phyloP scores from a whole-genome alignment of 371 early-diverging fungal genomes.

The Syncephalastrum sp. region DNA sequence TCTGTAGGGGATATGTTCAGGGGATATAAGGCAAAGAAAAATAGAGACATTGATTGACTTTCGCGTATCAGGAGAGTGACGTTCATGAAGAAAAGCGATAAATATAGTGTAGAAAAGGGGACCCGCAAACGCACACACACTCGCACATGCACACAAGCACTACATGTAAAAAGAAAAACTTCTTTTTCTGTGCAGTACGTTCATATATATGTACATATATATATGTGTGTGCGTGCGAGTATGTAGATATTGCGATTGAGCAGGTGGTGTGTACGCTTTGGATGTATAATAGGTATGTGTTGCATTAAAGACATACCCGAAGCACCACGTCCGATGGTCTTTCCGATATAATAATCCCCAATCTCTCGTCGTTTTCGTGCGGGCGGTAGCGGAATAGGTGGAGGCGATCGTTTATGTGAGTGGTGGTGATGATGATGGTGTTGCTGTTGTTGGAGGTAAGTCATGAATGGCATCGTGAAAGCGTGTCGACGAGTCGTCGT shows the following conservation, averaged over 20 bases:
- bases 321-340: conserved; percentile 79
- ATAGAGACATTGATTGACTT: too few relatives aligned
- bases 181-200: too few relatives aligned
- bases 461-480: conserved; percentile 15
- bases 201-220: neutral
- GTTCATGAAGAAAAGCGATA: conserved; percentile 2
- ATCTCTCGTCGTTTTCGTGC: conserved; percentile 30
- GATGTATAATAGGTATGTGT: too few relatives aligned
- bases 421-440: conserved; percentile 4
- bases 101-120: conserved; percentile 3
- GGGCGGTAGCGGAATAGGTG: neutral
- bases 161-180: too few relatives aligned
- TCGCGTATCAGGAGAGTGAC: too few relatives aligned
- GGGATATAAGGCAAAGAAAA: too few relatives aligned
- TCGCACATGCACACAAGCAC: too few relatives aligned
- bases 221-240: conserved; percentile 2
- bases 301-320: conserved; percentile 54
- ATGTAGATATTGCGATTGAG: neutral
- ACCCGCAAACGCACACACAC: too few relatives aligned
- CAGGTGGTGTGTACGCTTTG: too few relatives aligned
- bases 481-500: too few relatives aligned
- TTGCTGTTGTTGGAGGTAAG: conserved; percentile 12
- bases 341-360: conserved; percentile 73
- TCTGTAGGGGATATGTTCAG: too few relatives aligned
- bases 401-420: conserved; percentile 3